These are phyloP conservation scores for Fagopyrum tataricum DNA, from an alignment of 148 eudicot species.

Conservation along the genomic window DNA sequence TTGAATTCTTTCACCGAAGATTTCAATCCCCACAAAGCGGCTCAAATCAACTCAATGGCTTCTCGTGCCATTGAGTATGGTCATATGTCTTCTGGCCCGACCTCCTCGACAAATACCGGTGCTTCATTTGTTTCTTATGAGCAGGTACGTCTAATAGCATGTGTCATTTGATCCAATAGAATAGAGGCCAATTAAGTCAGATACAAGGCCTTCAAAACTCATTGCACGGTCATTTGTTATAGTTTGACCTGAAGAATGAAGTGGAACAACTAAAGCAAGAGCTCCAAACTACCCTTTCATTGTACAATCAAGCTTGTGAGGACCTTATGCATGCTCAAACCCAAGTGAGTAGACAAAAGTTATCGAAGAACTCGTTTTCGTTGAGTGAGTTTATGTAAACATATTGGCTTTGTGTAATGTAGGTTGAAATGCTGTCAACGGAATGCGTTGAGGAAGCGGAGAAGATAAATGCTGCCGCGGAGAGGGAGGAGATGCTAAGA, in stretches of 20 bases:
- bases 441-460: constrained; percentile 38
- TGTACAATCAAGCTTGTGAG: constrained; percentile 48
- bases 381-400: neutral
- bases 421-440: constrained; percentile 41
- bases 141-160: neutral
- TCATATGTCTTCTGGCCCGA: neutral
- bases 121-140: constrained; percentile 1
- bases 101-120: neutral
- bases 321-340: constrained; percentile 41
- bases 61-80: neutral
- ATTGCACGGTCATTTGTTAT: constrained; percentile 7
- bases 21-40: neutral
- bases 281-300: constrained; percentile 26
- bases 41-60: neutral
- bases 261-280: constrained; percentile 38
- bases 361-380: neutral
- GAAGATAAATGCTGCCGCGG: constrained; percentile 35
- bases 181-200: too few relatives aligned
- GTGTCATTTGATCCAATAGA: too few relatives aligned
- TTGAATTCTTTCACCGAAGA: constrained; percentile 7
- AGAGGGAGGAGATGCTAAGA: constrained; percentile 38
- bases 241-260: constrained; percentile 38
- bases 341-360: constrained; percentile 21
- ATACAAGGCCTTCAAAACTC: neutral
- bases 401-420: neutral